Conservation (phyloP, 371 early-diverging fungal species). For the Circinella umbellata region DNA sequence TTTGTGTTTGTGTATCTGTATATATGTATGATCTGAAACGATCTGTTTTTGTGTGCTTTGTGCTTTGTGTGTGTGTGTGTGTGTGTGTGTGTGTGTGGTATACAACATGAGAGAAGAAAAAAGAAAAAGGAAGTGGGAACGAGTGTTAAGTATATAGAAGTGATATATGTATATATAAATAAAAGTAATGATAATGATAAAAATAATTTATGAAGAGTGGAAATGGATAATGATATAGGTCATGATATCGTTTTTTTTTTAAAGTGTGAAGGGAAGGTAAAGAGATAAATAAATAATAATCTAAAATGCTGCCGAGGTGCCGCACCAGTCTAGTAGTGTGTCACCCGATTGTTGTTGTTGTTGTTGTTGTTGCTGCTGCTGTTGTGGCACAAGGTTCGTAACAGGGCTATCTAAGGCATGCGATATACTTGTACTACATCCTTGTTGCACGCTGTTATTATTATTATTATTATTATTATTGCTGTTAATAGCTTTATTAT, state of each 20-base stretch:
- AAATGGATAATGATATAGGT: too few species aligned
- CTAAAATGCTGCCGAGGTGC: conserved; percentile 5
- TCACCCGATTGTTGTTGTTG: conserved; percentile 9
- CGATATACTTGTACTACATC: conserved; percentile 4
- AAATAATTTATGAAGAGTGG: not conserved
- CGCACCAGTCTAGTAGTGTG: conserved; percentile 13
- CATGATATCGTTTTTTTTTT: not conserved
- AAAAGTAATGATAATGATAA: not conserved
- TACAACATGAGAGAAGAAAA: not conserved
- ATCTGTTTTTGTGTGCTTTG: not conserved
- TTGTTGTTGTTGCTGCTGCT: too few species aligned
- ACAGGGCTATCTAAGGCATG: conserved; percentile 7
- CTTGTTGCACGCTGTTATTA: conserved; percentile 3
- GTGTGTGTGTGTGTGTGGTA: not conserved
- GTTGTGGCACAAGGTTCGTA: conserved; percentile 4
- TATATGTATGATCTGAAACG: not conserved
- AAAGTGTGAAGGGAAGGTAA: not conserved
- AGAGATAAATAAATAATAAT: not conserved
- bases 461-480: not conserved
- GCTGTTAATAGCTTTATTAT: too few species aligned
- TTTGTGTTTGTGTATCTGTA: not conserved
- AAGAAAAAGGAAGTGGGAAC: not conserved
- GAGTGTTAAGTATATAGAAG: not conserved
- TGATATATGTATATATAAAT: conserved; percentile 3
- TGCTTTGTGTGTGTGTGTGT: not conserved